Conservation (phyloP, 257 asterid species). For the Gardenia jasminoides region DNA sequence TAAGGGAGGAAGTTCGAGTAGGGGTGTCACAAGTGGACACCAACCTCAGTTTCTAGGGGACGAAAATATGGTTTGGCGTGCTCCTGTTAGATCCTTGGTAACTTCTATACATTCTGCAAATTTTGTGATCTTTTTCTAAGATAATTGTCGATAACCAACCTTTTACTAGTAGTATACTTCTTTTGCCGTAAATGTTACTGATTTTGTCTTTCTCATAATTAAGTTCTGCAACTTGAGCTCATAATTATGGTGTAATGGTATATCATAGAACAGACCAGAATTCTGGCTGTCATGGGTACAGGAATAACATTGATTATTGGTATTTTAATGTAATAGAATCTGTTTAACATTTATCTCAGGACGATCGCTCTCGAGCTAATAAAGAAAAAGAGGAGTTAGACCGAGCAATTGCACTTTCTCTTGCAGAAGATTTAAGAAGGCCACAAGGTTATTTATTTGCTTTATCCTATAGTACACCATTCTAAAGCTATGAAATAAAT, state of each 20-base stretch:
- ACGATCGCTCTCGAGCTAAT: conserved; percentile 55
- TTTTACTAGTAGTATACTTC: background rate
- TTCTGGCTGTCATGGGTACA: background rate
- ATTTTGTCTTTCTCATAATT: background rate
- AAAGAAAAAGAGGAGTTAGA: conserved; percentile 82
- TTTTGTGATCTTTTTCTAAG: background rate
- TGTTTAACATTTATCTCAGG: conserved; percentile 48
- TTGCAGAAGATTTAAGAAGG: conserved; percentile 66
- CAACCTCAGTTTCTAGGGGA: conserved; percentile 78
- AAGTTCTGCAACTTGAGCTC: background rate
- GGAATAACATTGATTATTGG: background rate
- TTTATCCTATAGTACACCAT: background rate
- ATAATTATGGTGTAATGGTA: background rate
- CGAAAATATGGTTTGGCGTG: conserved; percentile 76
- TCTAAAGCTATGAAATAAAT: background rate
- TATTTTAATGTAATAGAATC: background rate
- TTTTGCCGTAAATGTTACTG: background rate
- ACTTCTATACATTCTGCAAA: background rate
- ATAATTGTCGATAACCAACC: background rate
- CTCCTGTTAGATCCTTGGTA: conserved; percentile 72
- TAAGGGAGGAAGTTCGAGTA: conserved; percentile 57
- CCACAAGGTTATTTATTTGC: conserved; percentile 47
- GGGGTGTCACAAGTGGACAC: conserved; percentile 41
- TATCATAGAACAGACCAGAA: background rate
- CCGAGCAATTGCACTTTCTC: conserved; percentile 79